These are phyloP conservation scores for Rubia peregrina DNA, from an alignment of 305 asterid genomes.

Conservation along the genomic window DNA sequence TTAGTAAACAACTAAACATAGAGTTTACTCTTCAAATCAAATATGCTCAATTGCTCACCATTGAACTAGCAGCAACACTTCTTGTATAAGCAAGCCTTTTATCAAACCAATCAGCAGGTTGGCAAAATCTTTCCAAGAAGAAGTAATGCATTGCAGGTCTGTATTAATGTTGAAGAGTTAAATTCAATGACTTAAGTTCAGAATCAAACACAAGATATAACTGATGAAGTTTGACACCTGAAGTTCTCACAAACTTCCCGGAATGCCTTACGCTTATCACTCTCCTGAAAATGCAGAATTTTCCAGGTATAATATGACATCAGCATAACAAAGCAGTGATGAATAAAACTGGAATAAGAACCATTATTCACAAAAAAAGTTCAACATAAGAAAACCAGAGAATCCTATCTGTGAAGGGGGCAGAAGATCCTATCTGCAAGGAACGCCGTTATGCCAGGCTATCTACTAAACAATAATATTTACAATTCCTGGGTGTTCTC, in stretches of 20 bases:
- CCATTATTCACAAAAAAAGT: neutral
- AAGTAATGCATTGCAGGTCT: constrained; percentile 99
- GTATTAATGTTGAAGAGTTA: constrained; percentile 27
- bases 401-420: neutral
- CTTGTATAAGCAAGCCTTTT: constrained; percentile 94
- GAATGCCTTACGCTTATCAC: constrained; percentile 79
- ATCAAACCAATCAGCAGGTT: constrained; percentile 97
- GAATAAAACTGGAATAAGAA: constrained; percentile 1
- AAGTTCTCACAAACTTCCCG: constrained; percentile 73
- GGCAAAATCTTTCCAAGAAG: constrained; percentile 88
- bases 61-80: constrained; percentile 98
- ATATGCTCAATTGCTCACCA: constrained; percentile 45
- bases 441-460: neutral
- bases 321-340: neutral
- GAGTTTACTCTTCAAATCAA: constrained; percentile 8
- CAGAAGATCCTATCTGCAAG: neutral
- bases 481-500: neutral
- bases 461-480: neutral
- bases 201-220: constrained; percentile 16
- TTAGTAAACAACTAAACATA: neutral
- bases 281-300: constrained; percentile 42
- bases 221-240: constrained; percentile 43
- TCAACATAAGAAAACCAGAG: neutral
- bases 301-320: constrained; percentile 5
- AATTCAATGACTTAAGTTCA: constrained; percentile 21